phyloP scores from a whole-genome alignment of 2,329 filamentous ascomycete genomes.

The Aureobasidium lini region DNA sequence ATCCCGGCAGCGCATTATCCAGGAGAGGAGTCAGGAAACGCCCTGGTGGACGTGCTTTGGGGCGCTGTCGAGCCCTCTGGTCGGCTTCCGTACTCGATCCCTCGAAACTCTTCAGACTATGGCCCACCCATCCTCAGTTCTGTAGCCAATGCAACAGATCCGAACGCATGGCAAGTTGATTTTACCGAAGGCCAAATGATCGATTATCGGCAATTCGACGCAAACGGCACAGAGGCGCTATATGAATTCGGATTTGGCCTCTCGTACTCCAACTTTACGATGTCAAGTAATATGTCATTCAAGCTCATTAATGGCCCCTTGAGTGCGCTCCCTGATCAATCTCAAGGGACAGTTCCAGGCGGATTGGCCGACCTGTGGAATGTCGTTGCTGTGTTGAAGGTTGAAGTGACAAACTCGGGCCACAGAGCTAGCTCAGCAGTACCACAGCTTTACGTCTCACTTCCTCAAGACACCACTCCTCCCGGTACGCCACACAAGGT shows the following conservation, averaged over 20 bases:
- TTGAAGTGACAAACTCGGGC: constrained; percentile 47
- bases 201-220: constrained; percentile 68
- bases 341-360: constrained; percentile 28
- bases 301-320: background rate
- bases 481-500: constrained; percentile 33
- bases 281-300: background rate
- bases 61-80: constrained; percentile 66
- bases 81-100: constrained; percentile 72
- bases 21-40: constrained; percentile 71
- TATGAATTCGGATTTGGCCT: constrained; percentile 74
- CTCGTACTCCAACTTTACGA: constrained; percentile 63
- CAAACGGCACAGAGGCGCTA: constrained; percentile 53
- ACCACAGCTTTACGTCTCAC: constrained; percentile 48
- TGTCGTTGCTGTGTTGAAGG: constrained; percentile 39
- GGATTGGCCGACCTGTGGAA: constrained; percentile 51
- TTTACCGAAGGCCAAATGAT: constrained; percentile 71
- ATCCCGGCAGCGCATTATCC: constrained; percentile 73
- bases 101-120: constrained; percentile 56
- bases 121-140: constrained; percentile 55
- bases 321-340: background rate
- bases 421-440: constrained; percentile 40
- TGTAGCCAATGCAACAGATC: constrained; percentile 59
- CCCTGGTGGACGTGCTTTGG: constrained; percentile 71
- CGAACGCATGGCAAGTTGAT: constrained; percentile 45
- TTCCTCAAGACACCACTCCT: constrained; percentile 25